These are phyloP conservation scores for Bombardia bombarda DNA, from an alignment of 495 filamentous ascomycete genomes.

Conservation along the genomic window DNA sequence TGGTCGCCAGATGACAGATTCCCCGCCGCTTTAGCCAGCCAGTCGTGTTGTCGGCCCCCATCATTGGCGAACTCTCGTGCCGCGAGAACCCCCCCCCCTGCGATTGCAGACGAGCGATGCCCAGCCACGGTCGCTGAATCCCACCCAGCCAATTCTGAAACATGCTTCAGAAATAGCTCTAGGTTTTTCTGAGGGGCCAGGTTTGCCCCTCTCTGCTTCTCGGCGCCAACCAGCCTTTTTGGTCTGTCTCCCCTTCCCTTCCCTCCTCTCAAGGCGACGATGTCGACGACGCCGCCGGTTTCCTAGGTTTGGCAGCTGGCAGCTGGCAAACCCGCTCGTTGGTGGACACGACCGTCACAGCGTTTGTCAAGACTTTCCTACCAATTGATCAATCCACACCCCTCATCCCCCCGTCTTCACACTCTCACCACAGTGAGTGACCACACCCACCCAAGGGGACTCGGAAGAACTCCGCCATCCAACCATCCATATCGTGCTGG, in stretches of 20 bases:
- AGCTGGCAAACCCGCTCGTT: no score
- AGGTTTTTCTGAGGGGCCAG: slow-evolving; percentile 1
- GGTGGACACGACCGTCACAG: no score
- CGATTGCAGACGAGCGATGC: slow-evolving; percentile 13
- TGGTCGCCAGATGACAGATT: no score
- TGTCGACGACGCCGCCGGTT: background rate
- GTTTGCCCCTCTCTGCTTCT: slow-evolving; percentile 1
- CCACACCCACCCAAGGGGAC: no score
- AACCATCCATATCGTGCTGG: no score
- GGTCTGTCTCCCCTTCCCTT: background rate
- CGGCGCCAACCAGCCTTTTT: slow-evolving; percentile 3
- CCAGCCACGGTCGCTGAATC: slow-evolving; percentile 18
- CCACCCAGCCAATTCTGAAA: slow-evolving; percentile 23
- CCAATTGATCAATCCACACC: background rate
- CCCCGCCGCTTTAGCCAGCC: no score
- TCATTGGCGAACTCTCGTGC: no score
- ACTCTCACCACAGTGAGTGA: background rate
- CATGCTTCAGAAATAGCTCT: slow-evolving; percentile 28
- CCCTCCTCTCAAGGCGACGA: background rate
- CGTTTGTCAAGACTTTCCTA: no score
- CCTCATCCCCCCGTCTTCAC: no score
- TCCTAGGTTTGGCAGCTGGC: no score
- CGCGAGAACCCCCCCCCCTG: slow-evolving; percentile 4
- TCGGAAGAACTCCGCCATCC: background rate
- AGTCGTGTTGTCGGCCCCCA: no score